These are phyloP conservation scores for Nemania abortiva DNA, from an alignment of 2,329 filamentous ascomycete genomes.

Conservation along the genomic window DNA sequence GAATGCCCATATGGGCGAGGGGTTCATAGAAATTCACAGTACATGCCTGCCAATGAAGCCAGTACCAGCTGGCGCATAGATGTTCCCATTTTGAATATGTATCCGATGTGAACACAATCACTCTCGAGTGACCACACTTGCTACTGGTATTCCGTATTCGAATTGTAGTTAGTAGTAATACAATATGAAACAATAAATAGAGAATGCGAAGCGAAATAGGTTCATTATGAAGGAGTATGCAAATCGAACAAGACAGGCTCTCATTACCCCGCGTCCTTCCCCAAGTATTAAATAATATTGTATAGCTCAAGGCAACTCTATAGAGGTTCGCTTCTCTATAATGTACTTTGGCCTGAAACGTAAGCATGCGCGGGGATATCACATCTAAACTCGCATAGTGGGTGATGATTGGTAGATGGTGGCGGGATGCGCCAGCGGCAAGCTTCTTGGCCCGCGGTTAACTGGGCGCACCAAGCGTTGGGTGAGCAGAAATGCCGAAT, in stretches of 20 bases:
- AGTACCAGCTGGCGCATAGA: conserved; percentile 41
- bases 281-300: conserved; percentile 2
- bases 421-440: conserved; percentile 22
- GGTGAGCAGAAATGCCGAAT: not conserved
- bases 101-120: not conserved
- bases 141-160: not conserved
- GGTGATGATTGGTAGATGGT: conserved; percentile 36
- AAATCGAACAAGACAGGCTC: not conserved
- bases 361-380: not conserved
- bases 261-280: not conserved
- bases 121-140: not conserved
- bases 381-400: not conserved
- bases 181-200: not conserved
- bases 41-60: conserved; percentile 38
- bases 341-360: not conserved
- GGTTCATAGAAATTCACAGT: not conserved
- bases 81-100: conserved; percentile 23
- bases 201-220: not conserved
- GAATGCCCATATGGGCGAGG: not conserved
- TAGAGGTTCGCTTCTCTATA: not conserved
- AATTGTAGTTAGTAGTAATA: not conserved
- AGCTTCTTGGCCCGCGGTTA: conserved; percentile 39
- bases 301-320: not conserved
- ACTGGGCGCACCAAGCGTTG: conserved; percentile 37
- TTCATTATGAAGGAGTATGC: not conserved